Base-by-base conservation (phyloP, 805 yeast genomes). In the Maudiozyma serrabonitensis region DNA sequence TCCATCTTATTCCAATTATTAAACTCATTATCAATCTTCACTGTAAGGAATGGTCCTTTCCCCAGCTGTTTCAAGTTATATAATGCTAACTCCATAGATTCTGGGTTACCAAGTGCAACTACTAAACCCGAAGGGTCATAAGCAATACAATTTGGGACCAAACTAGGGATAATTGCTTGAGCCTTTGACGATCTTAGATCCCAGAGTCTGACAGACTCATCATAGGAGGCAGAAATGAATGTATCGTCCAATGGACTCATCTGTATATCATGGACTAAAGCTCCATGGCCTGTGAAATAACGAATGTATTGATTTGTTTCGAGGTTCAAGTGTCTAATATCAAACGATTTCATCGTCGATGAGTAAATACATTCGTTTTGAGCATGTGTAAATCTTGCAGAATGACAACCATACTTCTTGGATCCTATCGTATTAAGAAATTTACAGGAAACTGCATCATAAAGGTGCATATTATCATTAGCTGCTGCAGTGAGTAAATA, bases 331-430 rank as follows among this genome's bases (percentile, higher is more conserved):
- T 84, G 82, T 54, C 98, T 72, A 25, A 93, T 76, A 13, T 80
- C 79, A 60, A 86, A 80, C 54, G 87, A 90, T 46, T 79, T 82
- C 62, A 80, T 78, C 0, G 98, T 88, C 5, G 96, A 85, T 1
- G 95, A 89, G 62, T 85, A 87, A 15, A 91, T 72, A 59, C 93
- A 83, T 57, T 82, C 81, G 50, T 77, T 74, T 43, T 80, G 81
- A 41, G 77, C 75, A 59, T 84, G 95, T 0, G 96, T 81, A 64
- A 93, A 93, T 43, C 80, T 74, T 2, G 96, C 96, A 38, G 87
- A 68, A 60, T 87, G 89, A 50, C 89, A 86, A 0, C 99, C 99
- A 58, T 93, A 93, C 62, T 93, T 93, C 68, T 89, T 90, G 28
- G 93, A 82, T 51, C 79, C 82, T 8, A 87, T 75, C 4, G 88